Conservation (phyloP, 129 eudicot genomes). For the Saposhnikovia divaricata region DNA sequence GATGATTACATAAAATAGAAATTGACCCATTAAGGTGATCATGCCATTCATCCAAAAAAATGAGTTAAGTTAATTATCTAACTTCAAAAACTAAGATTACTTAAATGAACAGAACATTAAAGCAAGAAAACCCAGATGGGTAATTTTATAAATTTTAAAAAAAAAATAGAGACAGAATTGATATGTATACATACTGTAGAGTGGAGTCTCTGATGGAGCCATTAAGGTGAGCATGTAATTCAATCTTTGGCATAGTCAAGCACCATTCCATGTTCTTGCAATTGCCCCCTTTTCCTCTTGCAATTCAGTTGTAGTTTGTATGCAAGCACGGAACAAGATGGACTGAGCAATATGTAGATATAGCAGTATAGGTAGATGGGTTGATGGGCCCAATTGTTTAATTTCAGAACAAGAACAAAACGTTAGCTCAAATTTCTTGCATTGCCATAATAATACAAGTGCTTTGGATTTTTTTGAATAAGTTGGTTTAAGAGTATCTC, state of each 20-base stretch:
- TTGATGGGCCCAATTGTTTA: too few species aligned
- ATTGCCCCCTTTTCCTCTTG: neutral
- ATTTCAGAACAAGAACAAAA: too few species aligned
- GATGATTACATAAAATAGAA: neutral
- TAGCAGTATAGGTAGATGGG: too few species aligned
- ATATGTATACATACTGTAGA: conserved; percentile 41
- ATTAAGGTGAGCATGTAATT: conserved; percentile 90
- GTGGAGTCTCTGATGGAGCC: conserved; percentile 88
- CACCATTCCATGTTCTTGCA: conserved; percentile 38
- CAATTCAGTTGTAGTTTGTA: too few species aligned
- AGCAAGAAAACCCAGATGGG: neutral
- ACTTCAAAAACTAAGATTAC: neutral
- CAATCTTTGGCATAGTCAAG: conserved; percentile 71
- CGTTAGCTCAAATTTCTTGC: too few species aligned
- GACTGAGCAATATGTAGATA: too few species aligned
- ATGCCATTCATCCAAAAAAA: neutral
- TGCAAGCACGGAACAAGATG: too few species aligned
- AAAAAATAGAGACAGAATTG: conserved; percentile 3
- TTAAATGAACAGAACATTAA: neutral
- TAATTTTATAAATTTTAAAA: neutral
- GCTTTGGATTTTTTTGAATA: too few species aligned
- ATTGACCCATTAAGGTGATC: neutral
- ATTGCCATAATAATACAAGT: too few species aligned
- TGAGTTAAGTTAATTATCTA: neutral
- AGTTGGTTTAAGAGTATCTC: too few species aligned